Base-by-base conservation (phyloP, 148 eudicot genomes). In the Heliosperma pusillum region DNA sequence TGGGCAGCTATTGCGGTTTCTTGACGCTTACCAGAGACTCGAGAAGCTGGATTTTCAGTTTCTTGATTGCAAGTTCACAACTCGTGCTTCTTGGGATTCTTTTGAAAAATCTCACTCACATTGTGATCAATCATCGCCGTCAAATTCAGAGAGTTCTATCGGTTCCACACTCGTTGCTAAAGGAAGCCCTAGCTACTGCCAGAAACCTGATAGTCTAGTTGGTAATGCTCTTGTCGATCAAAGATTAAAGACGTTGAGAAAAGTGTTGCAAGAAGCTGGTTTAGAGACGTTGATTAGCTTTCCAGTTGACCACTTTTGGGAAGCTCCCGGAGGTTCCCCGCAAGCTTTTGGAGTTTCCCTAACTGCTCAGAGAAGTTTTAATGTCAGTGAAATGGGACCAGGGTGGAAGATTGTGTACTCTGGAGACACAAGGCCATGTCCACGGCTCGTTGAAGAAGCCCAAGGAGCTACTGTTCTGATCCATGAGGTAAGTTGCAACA, bases 371-470 rank as follows among this genome's bases (percentile, higher is more conserved):
- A 86, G 98, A 83, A 71, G 67, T 12, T 83, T 85, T 68, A 52
- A 78, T 73, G 82, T 21, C 29, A 93, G 90, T 44, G 81, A 85
- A 78, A 60, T 64, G 10, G 82, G 91, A 66, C 90, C 94, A 0
- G 95, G 98, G 57, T 93, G 98, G 98, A 93, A 93, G 80, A 72
- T 91, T 69, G 98, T 91, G 56, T 93, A 93, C 84, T 93, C 98
- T 63, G 98, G 98, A 22, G 98, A 93, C 78, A 93, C 97, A 11
- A 80, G 97, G 73, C 98, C 98, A 12, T 93, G 98, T 75, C 85
- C 87, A 8, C 87, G 82, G 76, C 77, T 88, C 53, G 79, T 89
- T 20, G 83, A 84, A 84, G 98, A 93, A 73, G 84, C 98, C 25
- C 84, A 65, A 68, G 97, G 89, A 33, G 98, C 98, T 22, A 93